Percentiles rank a stretch among this genome's conserved stretches.
Evolutionary conservation across 1,284 basidiomycete genomes (phyloP).

Genomic region (Trichosporon asahii): DNA sequence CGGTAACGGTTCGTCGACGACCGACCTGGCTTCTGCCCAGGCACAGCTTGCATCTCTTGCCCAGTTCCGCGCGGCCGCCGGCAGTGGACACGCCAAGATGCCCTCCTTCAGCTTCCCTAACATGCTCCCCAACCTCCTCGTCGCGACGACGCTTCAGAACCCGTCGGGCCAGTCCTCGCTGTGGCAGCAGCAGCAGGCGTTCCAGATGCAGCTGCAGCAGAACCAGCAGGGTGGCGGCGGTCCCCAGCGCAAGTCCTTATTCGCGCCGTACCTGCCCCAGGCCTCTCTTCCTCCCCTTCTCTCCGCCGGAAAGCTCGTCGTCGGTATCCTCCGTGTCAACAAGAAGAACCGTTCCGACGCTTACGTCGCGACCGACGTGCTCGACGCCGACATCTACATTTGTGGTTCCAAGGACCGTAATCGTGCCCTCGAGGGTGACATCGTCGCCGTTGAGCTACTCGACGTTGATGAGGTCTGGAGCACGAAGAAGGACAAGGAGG

Average conservation of each 20-base stretch:
- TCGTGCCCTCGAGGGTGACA: constrained; percentile 95
- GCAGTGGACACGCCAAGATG: constrained; percentile 93
- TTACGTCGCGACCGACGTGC: constrained; percentile 97
- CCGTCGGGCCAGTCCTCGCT: constrained; percentile 54
- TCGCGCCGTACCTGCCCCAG: constrained; percentile 97
- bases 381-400: constrained; percentile 98
- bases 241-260: constrained; percentile 94
- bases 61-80: constrained; percentile 92
- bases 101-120: constrained; percentile 96
- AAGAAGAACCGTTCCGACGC: constrained; percentile 99
- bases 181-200: constrained; percentile 74
- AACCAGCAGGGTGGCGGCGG: constrained; percentile 62
- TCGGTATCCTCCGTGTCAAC: constrained; percentile 95
- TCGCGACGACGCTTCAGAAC: constrained; percentile 76
- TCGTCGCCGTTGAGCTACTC: constrained; percentile 95
- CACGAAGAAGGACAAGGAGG: constrained; percentile 99
- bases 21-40: constrained; percentile 82
- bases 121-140: constrained; percentile 92
- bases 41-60: constrained; percentile 94
- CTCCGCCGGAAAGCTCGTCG: constrained; percentile 96
- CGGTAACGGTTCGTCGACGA: constrained; percentile 56
- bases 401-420: constrained; percentile 99
- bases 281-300: constrained; percentile 94
- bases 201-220: constrained; percentile 78
- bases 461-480: constrained; percentile 99